phyloP scores from a whole-genome alignment of 129 eudicot species.

The Apium graveolens region DNA sequence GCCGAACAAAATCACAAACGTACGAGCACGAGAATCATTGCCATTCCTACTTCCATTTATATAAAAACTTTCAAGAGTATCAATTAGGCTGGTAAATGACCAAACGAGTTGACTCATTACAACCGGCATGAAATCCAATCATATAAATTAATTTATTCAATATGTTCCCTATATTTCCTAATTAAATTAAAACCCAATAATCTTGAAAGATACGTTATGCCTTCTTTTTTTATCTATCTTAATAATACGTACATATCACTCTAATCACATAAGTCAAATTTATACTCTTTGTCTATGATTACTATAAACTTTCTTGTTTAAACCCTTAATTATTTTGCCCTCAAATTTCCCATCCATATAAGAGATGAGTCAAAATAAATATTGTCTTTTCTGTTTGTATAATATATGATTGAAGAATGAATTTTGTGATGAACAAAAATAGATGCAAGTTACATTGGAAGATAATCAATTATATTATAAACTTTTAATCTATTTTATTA shows the following conservation, averaged over 20 bases:
- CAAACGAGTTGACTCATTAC: background rate
- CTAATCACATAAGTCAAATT: background rate
- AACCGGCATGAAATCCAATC: background rate
- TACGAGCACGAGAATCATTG: no score
- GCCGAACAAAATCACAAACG: no score
- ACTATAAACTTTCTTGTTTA: background rate
- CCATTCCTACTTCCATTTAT: no score
- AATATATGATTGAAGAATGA: no score
- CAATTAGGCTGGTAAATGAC: background rate
- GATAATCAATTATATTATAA: no score
- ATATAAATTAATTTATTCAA: background rate
- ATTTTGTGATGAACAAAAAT: no score
- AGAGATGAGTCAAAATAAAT: background rate
- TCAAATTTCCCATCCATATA: background rate
- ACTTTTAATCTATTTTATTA: no score
- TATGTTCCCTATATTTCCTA: background rate
- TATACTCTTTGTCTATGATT: background rate
- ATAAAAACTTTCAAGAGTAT: no score
- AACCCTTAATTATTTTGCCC: background rate
- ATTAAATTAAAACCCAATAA: background rate
- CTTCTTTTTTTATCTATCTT: background rate
- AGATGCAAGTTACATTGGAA: no score
- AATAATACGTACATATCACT: constrained; percentile 6
- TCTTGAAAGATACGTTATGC: background rate
- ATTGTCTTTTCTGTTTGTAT: no score